Conservation (phyloP, 768 basidiomycete genomes). For the Boletellus ananiceps region DNA sequence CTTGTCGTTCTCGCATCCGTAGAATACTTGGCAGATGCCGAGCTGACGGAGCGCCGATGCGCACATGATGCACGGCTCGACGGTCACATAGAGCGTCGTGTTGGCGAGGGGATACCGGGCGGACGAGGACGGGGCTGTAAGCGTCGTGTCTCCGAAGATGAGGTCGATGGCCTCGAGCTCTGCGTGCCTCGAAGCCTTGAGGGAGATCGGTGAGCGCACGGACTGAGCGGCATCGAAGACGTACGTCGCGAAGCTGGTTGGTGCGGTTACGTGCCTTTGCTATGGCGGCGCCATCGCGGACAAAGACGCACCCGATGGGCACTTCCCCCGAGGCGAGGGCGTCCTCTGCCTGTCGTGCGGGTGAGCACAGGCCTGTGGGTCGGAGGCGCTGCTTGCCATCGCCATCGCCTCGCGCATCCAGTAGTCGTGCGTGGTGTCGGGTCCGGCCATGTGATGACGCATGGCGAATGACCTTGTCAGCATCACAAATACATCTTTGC, state of each 20-base stretch:
- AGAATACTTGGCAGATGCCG: constrained; percentile 86
- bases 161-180: constrained; percentile 95
- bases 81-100: constrained; percentile 93
- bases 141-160: constrained; percentile 60
- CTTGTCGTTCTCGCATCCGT: constrained; percentile 92
- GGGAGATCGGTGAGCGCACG: neutral
- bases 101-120: constrained; percentile 60
- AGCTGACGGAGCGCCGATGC: constrained; percentile 92
- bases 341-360: constrained; percentile 64
- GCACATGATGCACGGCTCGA: constrained; percentile 99
- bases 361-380: neutral
- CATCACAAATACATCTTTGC: neutral
- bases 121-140: constrained; percentile 45
- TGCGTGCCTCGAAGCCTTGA: constrained; percentile 91
- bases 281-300: constrained; percentile 70
- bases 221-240: constrained; percentile 9
- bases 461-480: neutral
- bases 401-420: constrained; percentile 84
- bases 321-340: constrained; percentile 84
- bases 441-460: neutral
- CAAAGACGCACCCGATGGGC: constrained; percentile 95
- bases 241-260: constrained; percentile 88
- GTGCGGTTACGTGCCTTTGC: constrained; percentile 90
- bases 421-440: constrained; percentile 27
- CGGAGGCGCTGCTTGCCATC: constrained; percentile 53